Base-by-base conservation (phyloP, 495 filamentous ascomycete species). In the Chaetomium fimeti region DNA sequence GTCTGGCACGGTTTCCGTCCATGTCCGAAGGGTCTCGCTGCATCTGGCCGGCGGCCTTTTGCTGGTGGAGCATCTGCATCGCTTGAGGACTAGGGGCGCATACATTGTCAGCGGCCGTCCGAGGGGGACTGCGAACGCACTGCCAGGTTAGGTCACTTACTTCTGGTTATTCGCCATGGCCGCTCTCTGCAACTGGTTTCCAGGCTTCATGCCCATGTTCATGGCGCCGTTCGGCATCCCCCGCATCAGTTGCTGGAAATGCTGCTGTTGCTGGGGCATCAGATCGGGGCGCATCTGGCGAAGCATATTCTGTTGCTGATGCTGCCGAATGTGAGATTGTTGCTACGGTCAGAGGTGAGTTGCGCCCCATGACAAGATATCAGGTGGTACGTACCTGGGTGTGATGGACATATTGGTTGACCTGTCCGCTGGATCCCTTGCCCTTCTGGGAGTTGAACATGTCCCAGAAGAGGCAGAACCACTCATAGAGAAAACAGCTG, bases 391-490 rank as follows among this genome's bases (percentile, higher is more conserved):
- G 27, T 75, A 96, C 91, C 86, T 93, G 90, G 63, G 86, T 92
- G 68, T 94, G 89, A 53, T 85, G 77, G 24, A 94, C 84, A 75
- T 93, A 93, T 75, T 88, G 84, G 60, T 79, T 80, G 36, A 89
- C 85, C 47, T 79, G 74, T 61, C 70, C 80, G 67, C 76, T 81
- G 40, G 70, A 69, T n/a, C 78, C 80, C 71, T 85, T 83, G 66
- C 84, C 85, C 63, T 89, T 87, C 70, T 89, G 87, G 54, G 91
- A 90, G 70, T 83, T 84, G 70, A 88, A 95, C 71, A 98, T 91
- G 67, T 98, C 94, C 92, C 91, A 98, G 75, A 98, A 98, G 40
- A 96, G 81, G 72, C 86, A 90, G 77, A 95, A 98, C 94, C 94
- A 98, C 64, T 97, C 93, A 54, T 89, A 85, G 15, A 98, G 81